phyloP scores from a whole-genome alignment of 78 protist genomes.

The Guillardia theta region DNA sequence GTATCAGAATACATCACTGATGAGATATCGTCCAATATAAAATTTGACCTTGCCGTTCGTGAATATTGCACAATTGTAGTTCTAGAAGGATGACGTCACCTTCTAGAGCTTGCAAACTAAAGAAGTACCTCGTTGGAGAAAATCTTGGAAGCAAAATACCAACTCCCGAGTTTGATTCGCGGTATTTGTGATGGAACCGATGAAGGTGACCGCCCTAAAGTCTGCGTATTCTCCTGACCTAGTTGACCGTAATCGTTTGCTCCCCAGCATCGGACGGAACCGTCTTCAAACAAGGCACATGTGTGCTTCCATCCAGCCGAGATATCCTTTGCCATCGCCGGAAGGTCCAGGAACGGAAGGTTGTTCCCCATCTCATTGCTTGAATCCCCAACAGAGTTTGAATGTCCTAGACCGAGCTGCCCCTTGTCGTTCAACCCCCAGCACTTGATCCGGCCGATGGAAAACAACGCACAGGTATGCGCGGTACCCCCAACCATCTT shows the following conservation, averaged over 20 bases:
- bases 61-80: too few species aligned
- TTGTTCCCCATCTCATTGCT: neutral
- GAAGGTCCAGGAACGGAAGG: neutral
- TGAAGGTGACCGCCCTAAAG: too few species aligned
- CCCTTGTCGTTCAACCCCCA: neutral
- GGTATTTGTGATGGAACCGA: too few species aligned
- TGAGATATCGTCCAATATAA: too few species aligned
- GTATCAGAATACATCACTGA: too few species aligned
- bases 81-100: too few species aligned
- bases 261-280: neutral
- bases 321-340: neutral
- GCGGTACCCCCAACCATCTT: neutral
- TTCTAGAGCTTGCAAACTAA: too few species aligned
- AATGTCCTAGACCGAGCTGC: neutral
- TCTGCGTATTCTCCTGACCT: neutral
- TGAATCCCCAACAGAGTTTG: neutral
- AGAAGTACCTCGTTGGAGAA: too few species aligned
- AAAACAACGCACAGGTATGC: neutral
- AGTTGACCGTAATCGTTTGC: neutral
- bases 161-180: too few species aligned
- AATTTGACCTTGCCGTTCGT: too few species aligned
- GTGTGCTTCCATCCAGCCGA: neutral
- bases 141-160: too few species aligned
- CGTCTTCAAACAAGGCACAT: neutral
- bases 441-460: neutral